A percentile compares a stretch with the other conserved stretches of the same genome.
Conservation (phyloP, 352 stramenopile genomes). For the Phytopythium litorale region DNA sequence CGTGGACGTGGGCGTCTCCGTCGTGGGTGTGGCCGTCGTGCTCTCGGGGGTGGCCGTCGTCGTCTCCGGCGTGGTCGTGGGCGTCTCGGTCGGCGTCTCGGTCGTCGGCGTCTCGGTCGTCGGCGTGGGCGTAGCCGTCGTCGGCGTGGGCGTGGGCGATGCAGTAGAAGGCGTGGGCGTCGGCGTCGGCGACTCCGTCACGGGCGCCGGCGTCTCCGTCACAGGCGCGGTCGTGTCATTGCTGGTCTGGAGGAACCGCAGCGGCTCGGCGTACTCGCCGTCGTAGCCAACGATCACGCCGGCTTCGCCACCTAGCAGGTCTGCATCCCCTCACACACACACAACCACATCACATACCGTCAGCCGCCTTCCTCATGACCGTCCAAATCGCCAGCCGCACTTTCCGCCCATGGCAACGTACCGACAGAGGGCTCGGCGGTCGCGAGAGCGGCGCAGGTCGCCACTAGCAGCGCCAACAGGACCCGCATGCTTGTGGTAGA, state of each 20-base stretch:
- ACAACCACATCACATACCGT: not conserved
- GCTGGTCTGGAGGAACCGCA: constrained; percentile 7
- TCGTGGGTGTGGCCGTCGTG: constrained; percentile 12
- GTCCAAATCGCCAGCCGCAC: not conserved
- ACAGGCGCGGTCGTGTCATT: constrained; percentile 10
- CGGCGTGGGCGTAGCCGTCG: constrained; percentile 12
- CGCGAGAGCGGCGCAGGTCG: not conserved
- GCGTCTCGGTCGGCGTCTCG: constrained; percentile 11
- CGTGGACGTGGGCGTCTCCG: constrained; percentile 14
- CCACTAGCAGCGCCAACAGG: not conserved
- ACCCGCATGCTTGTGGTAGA: not conserved
- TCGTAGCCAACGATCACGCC: constrained; percentile 3
- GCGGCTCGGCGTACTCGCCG: not conserved
- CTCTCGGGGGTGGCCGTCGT: constrained; percentile 14
- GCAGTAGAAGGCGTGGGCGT: constrained; percentile 1
- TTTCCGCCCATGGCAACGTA: not conserved
- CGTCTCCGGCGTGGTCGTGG: constrained; percentile 7
- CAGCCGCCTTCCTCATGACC: not conserved
- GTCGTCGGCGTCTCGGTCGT: constrained; percentile 12
- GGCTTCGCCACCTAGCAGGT: not conserved
- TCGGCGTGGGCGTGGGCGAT: constrained; percentile 7
- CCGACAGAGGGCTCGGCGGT: not conserved
- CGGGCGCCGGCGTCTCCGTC: constrained; percentile 9
- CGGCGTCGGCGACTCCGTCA: constrained; percentile 9
- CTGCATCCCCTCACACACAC: not conserved